Evolutionary conservation across 2,329 filamentous ascomycete genomes (phyloP), one percentile per base, ranked within the genome.

Genomic region (Myotisia sp.): DNA sequence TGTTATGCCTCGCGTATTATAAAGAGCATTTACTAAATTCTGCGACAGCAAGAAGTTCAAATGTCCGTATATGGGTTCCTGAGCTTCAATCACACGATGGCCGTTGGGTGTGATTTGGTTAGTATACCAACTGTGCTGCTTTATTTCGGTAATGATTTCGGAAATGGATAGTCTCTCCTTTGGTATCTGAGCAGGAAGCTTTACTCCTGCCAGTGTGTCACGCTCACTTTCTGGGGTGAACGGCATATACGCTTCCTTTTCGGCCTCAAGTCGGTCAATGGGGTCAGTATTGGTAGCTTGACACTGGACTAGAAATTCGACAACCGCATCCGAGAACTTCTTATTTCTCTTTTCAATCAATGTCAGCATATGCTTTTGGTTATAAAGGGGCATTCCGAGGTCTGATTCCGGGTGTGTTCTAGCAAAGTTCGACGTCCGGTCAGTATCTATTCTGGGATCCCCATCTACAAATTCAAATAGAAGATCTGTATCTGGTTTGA

Each of bases 381-480:
- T 84, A 60, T 76, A 94, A 6, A 92, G 81, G 0, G 87, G 90
- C 75, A 94, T 84, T 56, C 81, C 92, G 44, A 95, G 52, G 40
- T 83, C 74, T 48, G 93, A 85, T 52, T 78, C 63, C 34, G 68
- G 29, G n/a, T n/a, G n/a, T n/a, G n/a, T n/a, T n/a, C n/a, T n/a
- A n/a, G n/a, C n/a, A n/a, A n/a, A n/a, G n/a, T n/a, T n/a, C n/a
- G n/a, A n/a, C 63, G 1, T 85, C 79, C n/a, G n/a, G n/a, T n/a
- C n/a, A n/a, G n/a, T n/a, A 51, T 92, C 77, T 26, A 80, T 69
- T 59, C 86, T 94, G 44, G 95, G 57, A 51, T 94, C 87, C 0
- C 80, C 86, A 53, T 95, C 90, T 12, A 92, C 60, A 45, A 92
- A 95, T 53, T 95, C 90, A 48, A 98, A 92, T 22, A 87, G 71